Evolutionary conservation across 345 rosid species (phyloP), one percentile per base, ranked within the genome.

Genomic region (Geranium rotundifolium): DNA sequence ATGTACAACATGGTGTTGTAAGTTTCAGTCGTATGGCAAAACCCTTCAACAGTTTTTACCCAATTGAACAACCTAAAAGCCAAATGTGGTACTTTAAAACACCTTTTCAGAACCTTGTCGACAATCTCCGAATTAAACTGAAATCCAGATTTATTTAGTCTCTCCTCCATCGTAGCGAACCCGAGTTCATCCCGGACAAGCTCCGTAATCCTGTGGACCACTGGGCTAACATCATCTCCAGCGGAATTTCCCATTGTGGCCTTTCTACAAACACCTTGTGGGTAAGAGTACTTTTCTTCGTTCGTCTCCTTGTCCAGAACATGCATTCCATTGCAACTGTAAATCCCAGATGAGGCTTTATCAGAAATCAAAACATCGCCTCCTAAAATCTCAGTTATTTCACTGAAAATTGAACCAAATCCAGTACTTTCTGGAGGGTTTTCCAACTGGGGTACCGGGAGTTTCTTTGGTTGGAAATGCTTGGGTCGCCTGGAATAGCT

Each of bases 11-110:
- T 67, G 37, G 88, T 74, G 72, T 88, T 84, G 69, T 85, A 88
- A 70, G 59, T 74, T 63, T 67, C 69, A 0, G 85, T 80, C 0
- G 77, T 76, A 55, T 71, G 83, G 71, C 67, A 58, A 71, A 73
- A 88, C 50, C 75, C 85, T 62, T 82, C 76, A 64, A 74, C 82
- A 19, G 65, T 59, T 70, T 75, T 79, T 69, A 83, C 88, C 93
- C 97, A 91, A 62, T 61, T 72, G 70, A 86, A 86, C 79, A 88
- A 86, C 71, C 87, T 78, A 29, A 76, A 64, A 68, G 91, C 96
- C 58, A 79, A 77, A 70, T 81, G 88, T 18, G 97, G 91, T 76
- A 83, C 86, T 73, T 86, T 82, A 39, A 80, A 84, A 79, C 95
- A 88, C 67, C 91, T 75, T 61, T 88, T 84, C 58, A 91, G 74